Evolutionary conservation across 495 filamentous ascomycete species (phyloP), one percentile per base, ranked within the genome.

Genomic region (Lasiosphaeriaceae sp.): DNA sequence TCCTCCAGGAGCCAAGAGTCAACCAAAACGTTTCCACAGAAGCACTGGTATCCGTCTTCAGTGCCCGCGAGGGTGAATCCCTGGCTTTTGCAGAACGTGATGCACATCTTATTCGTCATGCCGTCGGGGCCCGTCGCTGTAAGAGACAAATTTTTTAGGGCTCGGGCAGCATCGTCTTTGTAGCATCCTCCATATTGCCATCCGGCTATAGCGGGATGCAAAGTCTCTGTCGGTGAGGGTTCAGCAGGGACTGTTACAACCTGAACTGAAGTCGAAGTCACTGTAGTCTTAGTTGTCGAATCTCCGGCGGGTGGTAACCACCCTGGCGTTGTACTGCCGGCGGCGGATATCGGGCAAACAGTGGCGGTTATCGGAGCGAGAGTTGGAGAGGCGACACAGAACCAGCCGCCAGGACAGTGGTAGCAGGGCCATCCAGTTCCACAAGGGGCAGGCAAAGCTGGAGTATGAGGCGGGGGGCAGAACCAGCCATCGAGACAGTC

Each of bases 141-240:
- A 50, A 55, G 66, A 56, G 19, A 66, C 55, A 74, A 72, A 14
- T 77, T 79, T 39, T 56, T 64, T 14, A 72, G 71, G 2, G 72
- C 66, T 43, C 88, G 79, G 23, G 79, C 78, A 49, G 80, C 79
- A 39, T 73, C 60, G 22, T 69, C 65, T n/a, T 74, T 67, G 56
- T 75, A 84, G 62, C 85, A 88, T 20, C 83, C 83, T 24, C 74
- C 69, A 66, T 85, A 86, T 21, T 68, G 68, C 78, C 78, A 87
- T 19, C 76, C 75, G 23, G 54, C 64, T 16, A 65, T 64, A 46
- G 47, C 60, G n/a, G 37, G 46, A 34, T 47, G 63, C 37, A 55
- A 55, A 37, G 50, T 62, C 60, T 41, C 61, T 20, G 24, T 52
- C 23, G 64, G 45, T 26, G 62, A 47, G 6, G 57, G 50, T 21